Percentiles rank a stretch among this genome's conserved stretches.
phyloP scores from a whole-genome alignment of 2,329 filamentous ascomycete species.

The Dothistroma pini region DNA sequence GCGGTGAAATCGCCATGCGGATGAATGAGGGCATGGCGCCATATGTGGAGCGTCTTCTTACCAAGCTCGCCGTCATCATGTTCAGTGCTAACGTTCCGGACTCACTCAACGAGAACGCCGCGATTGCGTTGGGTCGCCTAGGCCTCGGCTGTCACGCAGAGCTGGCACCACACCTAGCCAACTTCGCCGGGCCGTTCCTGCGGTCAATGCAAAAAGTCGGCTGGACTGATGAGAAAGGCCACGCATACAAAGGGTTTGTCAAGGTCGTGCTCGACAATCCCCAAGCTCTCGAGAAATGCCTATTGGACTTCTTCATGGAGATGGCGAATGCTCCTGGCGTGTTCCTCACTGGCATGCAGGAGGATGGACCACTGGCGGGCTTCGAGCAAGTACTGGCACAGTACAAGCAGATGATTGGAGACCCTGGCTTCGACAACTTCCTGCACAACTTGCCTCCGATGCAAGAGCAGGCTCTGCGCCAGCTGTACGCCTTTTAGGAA shows the following conservation, averaged over 20 bases:
- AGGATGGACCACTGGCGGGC: slow-evolving; percentile 60
- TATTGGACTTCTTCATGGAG: slow-evolving; percentile 76
- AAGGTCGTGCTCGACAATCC: slow-evolving; percentile 82
- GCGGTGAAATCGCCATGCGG: slow-evolving; percentile 84
- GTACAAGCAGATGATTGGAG: slow-evolving; percentile 53
- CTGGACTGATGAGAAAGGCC: slow-evolving; percentile 89
- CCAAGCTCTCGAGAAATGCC: slow-evolving; percentile 81
- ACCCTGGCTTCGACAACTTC: slow-evolving; percentile 49
- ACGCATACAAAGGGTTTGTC: slow-evolving; percentile 87
- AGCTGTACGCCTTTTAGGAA: slow-evolving; percentile 41
- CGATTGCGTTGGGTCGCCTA: slow-evolving; percentile 83
- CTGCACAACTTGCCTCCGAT: slow-evolving; percentile 44
- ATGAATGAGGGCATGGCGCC: slow-evolving; percentile 68
- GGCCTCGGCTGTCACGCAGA: slow-evolving; percentile 73
- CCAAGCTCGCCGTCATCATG: slow-evolving; percentile 76
- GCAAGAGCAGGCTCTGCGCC: slow-evolving; percentile 43
- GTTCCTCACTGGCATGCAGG: slow-evolving; percentile 56
- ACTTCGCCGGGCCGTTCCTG: slow-evolving; percentile 80
- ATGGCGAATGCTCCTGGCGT: slow-evolving; percentile 69
- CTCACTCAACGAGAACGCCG: slow-evolving; percentile 88
- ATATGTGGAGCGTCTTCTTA: slow-evolving; percentile 72
- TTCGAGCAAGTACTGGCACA: slow-evolving; percentile 62
- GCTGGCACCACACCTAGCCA: slow-evolving; percentile 72
- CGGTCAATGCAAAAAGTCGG: slow-evolving; percentile 77
- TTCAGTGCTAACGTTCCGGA: slow-evolving; percentile 79